Conservation (phyloP, 2,329 filamentous ascomycete genomes). For the Fusarium sacchari region DNA sequence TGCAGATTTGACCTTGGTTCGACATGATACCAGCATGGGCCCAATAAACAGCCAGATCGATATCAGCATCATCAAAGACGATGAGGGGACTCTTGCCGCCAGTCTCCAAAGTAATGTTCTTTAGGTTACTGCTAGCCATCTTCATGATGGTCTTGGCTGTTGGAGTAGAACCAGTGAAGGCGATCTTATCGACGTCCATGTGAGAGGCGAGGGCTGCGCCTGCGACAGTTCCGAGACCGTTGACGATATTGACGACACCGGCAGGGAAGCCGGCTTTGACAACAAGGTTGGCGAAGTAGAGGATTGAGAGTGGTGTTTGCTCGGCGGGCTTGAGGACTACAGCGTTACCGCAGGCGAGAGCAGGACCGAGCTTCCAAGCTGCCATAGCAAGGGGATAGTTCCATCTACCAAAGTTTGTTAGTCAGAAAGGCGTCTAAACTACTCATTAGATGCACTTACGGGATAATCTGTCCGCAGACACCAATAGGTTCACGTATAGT, state of each 20-base stretch:
- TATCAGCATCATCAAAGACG: conserved; percentile 72
- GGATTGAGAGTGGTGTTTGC: conserved; percentile 72
- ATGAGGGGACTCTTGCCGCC: conserved; percentile 74
- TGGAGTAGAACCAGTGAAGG: conserved; percentile 79
- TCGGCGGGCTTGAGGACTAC: conserved; percentile 74
- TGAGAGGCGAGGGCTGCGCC: conserved; percentile 76
- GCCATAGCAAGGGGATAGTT: conserved; percentile 67
- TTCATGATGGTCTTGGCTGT: conserved; percentile 83
- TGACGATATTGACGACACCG: conserved; percentile 80
- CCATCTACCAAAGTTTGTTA: conserved; percentile 55
- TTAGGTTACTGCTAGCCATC: conserved; percentile 71
- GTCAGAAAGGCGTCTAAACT: rapidly evolving
- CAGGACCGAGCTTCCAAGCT: conserved; percentile 80
- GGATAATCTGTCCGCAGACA: conserved; percentile 79
- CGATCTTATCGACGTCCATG: conserved; percentile 76
- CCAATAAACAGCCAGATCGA: conserved; percentile 74
- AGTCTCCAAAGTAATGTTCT: conserved; percentile 74
- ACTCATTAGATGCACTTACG: conserved; percentile 43
- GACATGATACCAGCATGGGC: conserved; percentile 62
- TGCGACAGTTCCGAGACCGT: conserved; percentile 74
- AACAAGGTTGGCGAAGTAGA: conserved; percentile 73
- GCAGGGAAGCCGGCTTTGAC: conserved; percentile 80
- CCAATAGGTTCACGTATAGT: conserved; percentile 81
- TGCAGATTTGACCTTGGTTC: conserved; percentile 73
- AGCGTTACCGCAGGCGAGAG: conserved; percentile 71